Conservation (phyloP, 768 basidiomycete species). For the Crepidotus variabilis region DNA sequence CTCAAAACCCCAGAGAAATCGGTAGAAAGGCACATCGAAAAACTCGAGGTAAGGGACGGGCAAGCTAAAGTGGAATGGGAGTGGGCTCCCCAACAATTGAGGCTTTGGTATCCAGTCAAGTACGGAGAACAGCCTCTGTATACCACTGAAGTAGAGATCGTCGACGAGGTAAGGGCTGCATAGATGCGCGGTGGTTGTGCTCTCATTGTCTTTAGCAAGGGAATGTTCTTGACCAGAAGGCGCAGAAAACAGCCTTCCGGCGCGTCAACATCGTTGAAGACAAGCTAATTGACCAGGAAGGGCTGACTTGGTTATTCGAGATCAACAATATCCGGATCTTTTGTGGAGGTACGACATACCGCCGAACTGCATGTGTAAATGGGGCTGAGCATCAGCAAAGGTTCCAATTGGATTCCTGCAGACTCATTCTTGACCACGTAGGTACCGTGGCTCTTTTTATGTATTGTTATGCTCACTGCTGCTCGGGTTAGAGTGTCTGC, state of each 20-base stretch:
- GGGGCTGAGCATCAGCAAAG: slow-evolving; percentile 23
- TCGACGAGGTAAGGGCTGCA: slow-evolving; percentile 43
- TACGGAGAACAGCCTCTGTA: slow-evolving; percentile 84
- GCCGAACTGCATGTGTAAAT: background rate
- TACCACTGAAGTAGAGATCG: slow-evolving; percentile 50
- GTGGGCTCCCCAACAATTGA: slow-evolving; percentile 52
- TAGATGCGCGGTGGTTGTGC: background rate
- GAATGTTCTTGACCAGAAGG: slow-evolving; percentile 47
- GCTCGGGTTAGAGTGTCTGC: slow-evolving; percentile 31
- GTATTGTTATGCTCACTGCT: background rate
- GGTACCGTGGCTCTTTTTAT: slow-evolving; percentile 13
- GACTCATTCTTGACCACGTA: slow-evolving; percentile 88
- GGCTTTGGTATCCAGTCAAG: slow-evolving; percentile 85
- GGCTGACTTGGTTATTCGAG: slow-evolving; percentile 85
- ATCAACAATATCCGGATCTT: slow-evolving; percentile 88
- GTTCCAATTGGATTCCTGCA: slow-evolving; percentile 93
- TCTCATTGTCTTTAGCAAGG: slow-evolving; percentile 35
- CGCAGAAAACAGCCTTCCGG: slow-evolving; percentile 72
- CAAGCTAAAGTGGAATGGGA: slow-evolving; percentile 39
- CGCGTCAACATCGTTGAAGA: slow-evolving; percentile 78
- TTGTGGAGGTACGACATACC: slow-evolving; percentile 60
- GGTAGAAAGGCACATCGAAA: slow-evolving; percentile 33
- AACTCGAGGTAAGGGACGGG: slow-evolving; percentile 32
- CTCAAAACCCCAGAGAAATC: slow-evolving; percentile 50
- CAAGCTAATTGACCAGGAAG: slow-evolving; percentile 69